Base-by-base conservation (phyloP, 768 basidiomycete species). In the Tremella yokohamensis region DNA sequence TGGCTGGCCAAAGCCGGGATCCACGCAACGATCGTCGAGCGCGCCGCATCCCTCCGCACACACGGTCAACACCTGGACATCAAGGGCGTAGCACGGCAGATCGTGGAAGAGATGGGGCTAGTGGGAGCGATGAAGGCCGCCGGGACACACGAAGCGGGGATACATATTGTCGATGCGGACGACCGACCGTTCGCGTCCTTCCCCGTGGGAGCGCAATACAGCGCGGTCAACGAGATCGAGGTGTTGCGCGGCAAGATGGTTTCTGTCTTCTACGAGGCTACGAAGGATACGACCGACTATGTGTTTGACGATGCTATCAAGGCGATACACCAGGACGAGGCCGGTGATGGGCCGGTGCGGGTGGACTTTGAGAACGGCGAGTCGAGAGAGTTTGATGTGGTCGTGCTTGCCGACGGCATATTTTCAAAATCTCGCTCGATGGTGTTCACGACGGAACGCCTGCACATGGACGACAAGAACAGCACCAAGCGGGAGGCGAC, bases 11-110 rank as follows among this genome's bases (percentile, higher is more conserved):
- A 57, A 44, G 37, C 51, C 16, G 66, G 64, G 0, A 48, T 47
- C 19, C 26, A 50, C 8, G 61, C 64, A 15, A 73, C 71, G 11
- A 45, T 75, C 19, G 55, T 75, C 15, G 73, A 75, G 47, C 66
- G 66, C 40, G 51, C 52, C 29, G 49, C 56, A 2, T 37, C 18
- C 12, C 49, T 73, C 1, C 44, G 63, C 11, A 54, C 57, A 0
- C 53, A 56, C 16, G 73, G 73, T n/a, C 73, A 72, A 44, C 67
- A 65, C 40, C 56, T 75, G 26, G 73, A 75, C 49, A 52, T 75
- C 3, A 39, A 29, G 6, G 60, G 59, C 22, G 55, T 25, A 7
- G 72, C 57, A 8, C 26, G 62, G 37, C 52, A 58, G 37, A 66
- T 71, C n/a, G 48, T 70, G 11, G 44, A 58, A 12, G 40, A 45